Evolutionary conservation across 225 moss, liverwort and hornwort genomes (phyloP).

Genomic region (Neckera pumila): DNA sequence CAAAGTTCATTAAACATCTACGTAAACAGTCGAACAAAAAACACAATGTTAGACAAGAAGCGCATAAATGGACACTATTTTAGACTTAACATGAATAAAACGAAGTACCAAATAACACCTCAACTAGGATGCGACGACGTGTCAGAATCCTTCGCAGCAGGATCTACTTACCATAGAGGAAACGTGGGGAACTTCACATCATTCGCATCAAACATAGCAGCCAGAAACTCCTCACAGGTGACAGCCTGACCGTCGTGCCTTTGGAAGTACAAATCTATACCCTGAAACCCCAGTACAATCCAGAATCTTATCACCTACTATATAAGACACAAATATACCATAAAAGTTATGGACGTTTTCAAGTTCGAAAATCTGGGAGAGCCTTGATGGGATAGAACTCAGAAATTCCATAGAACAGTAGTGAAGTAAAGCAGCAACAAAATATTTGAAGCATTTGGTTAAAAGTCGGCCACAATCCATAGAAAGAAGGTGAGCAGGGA

Average conservation of each 20-base stretch:
- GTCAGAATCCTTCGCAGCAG: not conserved
- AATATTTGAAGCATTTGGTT: not conserved
- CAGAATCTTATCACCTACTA: not conserved
- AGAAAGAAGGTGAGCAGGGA: not conserved
- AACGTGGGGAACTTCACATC: constrained; percentile 61
- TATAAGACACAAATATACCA: not conserved
- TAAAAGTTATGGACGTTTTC: not conserved
- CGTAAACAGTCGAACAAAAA: not conserved
- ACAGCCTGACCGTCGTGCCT: constrained; percentile 98
- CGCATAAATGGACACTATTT: not conserved
- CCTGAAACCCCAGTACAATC: constrained; percentile 24
- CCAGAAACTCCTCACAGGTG: constrained; percentile 90
- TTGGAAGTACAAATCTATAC: constrained; percentile 88
- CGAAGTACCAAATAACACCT: not conserved
- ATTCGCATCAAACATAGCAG: constrained; percentile 97
- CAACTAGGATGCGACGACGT: not conserved
- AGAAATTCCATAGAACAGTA: not conserved
- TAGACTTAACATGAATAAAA: not conserved
- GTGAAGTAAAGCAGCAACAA: not conserved
- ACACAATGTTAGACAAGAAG: not conserved
- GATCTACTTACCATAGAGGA: constrained; percentile 53
- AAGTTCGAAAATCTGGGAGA: not conserved
- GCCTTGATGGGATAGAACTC: not conserved
- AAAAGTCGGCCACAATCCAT: not conserved
- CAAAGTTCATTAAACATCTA: not conserved